Percentiles rank a stretch among this genome's conserved stretches.
phyloP scores from a whole-genome alignment of 192 early-diverging fungal species.

The Backusella psychrophila region DNA sequence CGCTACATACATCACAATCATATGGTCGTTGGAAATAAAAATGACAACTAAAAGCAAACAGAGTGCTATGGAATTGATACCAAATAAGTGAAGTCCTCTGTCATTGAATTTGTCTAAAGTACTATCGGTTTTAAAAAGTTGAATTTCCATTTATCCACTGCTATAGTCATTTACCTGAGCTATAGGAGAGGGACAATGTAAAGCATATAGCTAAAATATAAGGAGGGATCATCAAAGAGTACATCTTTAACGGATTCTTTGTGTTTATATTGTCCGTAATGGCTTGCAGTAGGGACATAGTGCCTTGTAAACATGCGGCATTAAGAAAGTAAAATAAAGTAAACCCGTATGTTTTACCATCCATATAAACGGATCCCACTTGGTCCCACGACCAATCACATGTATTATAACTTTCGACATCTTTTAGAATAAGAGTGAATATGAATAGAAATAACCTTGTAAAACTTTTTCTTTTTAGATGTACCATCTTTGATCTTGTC shows the following conservation, averaged over 20 bases:
- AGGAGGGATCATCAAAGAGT: constrained; percentile 40
- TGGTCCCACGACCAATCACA: constrained; percentile 22
- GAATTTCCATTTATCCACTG: not conserved
- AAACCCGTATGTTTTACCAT: constrained; percentile 19
- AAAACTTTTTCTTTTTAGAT: not conserved
- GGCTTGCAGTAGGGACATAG: not conserved
- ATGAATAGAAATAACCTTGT: not conserved
- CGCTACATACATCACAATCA: not conserved
- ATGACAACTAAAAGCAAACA: constrained; percentile 7
- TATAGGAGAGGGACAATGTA: not conserved
- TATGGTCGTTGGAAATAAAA: not conserved
- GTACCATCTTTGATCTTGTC: constrained; percentile 19
- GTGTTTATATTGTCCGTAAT: not conserved
- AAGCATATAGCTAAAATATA: constrained; percentile 20
- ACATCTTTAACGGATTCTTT: not conserved
- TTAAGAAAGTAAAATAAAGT: constrained; percentile 8
- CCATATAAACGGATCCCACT: constrained; percentile 14
- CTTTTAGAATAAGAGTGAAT: not conserved
- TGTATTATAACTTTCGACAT: not conserved
- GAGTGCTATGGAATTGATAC: constrained; percentile 8
- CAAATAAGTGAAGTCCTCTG: not conserved
- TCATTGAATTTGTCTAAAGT: constrained; percentile 9
- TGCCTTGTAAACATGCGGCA: constrained; percentile 11
- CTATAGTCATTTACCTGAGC: not conserved
- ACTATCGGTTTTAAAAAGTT: not conserved